phyloP scores from a whole-genome alignment of 2,329 filamentous ascomycete species.

The Xylaria polymorpha region DNA sequence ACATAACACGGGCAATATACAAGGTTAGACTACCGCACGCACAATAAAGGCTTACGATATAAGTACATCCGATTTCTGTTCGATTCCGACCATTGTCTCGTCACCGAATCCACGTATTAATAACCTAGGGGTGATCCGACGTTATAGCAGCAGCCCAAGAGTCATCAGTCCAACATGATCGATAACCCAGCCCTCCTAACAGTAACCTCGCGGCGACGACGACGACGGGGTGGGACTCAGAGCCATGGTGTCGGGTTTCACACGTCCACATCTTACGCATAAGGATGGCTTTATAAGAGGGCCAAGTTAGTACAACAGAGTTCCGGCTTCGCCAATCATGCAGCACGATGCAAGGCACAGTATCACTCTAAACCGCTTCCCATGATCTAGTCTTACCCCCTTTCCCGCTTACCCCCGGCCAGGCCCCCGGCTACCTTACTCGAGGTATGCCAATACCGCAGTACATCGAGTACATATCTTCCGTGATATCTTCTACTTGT shows the following conservation, averaged over 20 bases:
- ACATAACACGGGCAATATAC: neutral
- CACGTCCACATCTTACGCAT: constrained; percentile 12
- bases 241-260: constrained; percentile 29
- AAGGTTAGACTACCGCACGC: neutral
- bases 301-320: constrained; percentile 22
- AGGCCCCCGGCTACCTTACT: constrained; percentile 21
- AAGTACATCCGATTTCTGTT: neutral
- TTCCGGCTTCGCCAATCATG: constrained; percentile 38
- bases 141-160: neutral
- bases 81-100: neutral
- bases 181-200: neutral
- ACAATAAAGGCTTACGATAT: neutral
- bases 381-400: constrained; percentile 36
- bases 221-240: neutral
- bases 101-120: neutral
- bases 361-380: constrained; percentile 33
- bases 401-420: constrained; percentile 30
- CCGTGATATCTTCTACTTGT: constrained; percentile 3
- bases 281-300: constrained; percentile 24
- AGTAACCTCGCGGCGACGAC: neutral
- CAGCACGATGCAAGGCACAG: constrained; percentile 41
- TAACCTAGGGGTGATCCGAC: too few relatives aligned
- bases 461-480: neutral
- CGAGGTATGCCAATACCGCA: neutral
- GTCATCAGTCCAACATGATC: neutral